Base-by-base conservation (phyloP, 1,139 yeast genomes). In the Yamadazyma epiphylla region DNA sequence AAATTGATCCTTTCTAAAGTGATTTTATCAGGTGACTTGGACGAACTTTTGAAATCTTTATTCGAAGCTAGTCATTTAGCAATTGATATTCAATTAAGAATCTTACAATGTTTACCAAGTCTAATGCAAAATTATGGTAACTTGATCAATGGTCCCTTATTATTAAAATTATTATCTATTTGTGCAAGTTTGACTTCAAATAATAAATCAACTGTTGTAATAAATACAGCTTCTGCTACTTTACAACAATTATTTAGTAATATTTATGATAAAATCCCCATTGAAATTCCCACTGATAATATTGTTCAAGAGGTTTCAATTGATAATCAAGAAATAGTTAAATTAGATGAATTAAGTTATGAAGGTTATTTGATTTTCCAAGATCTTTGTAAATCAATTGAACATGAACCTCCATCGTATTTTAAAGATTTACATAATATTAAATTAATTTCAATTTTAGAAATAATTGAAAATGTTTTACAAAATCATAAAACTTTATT, bases 161-260 rank as follows among this genome's bases (percentile, higher is more conserved):
- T 88, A 25, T 64, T 78, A 5, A 74, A 73, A 33, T 53, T 87
- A n/a, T 58, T 89, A 24, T 62, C 64, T 13, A 75, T 91, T 5
- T 86, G 95, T 48, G 71, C 94, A 0, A 70, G 77, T 24, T 65
- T 91, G 30, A 88, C 86, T 30, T 64, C 77, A 6, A 72, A 77
- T 13, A 83, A 77, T 39, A 83, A 82, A 43, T 71, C 80, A 4
- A 77, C 84, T 0, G 84, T 85, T 39, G 95, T 91, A 3, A 70
- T 77, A n/a, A 89, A 88, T 45, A 85, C 97, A 0, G 96, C 96
- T 0, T 78, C 87, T 28, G 98, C 97, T 2, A 87, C 97, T 2
- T 70, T 88, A 28, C 94, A 88, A 43, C 97, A 91, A 51, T 59
- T 91, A 27, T 73, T 88, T 30, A 76, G 82, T 24, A 75, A 82